Evolutionary conservation across 2,329 filamentous ascomycete species (phyloP), one percentile per base, ranked within the genome.

Genomic region (Alternaria conjuncta): DNA sequence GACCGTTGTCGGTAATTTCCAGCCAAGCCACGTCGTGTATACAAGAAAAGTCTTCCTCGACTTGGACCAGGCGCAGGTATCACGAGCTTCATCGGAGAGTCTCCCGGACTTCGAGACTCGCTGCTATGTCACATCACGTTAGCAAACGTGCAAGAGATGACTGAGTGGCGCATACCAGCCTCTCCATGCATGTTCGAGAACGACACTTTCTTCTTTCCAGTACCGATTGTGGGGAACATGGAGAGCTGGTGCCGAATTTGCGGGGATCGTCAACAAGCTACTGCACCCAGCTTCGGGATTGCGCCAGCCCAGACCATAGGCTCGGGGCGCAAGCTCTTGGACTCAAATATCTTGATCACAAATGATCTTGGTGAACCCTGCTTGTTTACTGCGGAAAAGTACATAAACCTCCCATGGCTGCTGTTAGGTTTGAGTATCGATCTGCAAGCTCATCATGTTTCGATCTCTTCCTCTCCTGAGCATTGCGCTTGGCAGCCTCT

Each of bases 401-500:
- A 71, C 66, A 69, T 69, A 71, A 68, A 60, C 45, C 60, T 55
- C 47, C 12, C 43, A 36, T 59, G 26, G 23, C 54, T 60, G 63
- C 65, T 57, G 41, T 58, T 32, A 15, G 44, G 9, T 41, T 25
- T 53, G 45, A 50, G 36, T 26, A 60, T 63, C 61, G 50, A 62
- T 45, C 57, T 23, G 30, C 57, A 11, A 44, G 50, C 57, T 20
- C 55, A 55, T 56, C 41, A 77, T 77, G 74, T 54, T 71, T 65
- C 67, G 63, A 62, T 68, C 68, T 44, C 55, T 71, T 55, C 61
- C 70, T 51, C 57, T 71, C 28, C 49, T 76, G 67, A 69, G 74
- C 67, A 57, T 74, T 47, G 62, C 72, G 69, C 72, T 77, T 61
- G 66, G 67, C 32, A 64, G 67, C 57, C 45, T 72, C 32, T 58